Evolutionary conservation across 2,329 filamentous ascomycete genomes (phyloP), one percentile per base, ranked within the genome.

Genomic region (Aspergillus tubingensis): DNA sequence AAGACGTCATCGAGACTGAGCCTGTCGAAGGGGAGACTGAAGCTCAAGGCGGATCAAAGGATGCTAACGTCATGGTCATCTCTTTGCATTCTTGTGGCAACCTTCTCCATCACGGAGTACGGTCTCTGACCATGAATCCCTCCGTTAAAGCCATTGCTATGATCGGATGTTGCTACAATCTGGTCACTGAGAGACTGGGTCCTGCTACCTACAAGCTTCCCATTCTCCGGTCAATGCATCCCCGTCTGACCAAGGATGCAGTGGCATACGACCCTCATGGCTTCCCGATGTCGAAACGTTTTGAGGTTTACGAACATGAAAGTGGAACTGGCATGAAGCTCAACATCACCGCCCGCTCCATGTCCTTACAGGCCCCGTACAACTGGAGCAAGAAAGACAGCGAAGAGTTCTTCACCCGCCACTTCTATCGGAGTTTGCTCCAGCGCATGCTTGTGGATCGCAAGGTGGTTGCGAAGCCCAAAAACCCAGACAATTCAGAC

Each of bases 21-120:
- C 17, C 58, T 11, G 38, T 30, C 23, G 32, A 27, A 30, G 50
- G 30, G 21, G 57, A 56, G 5, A 21, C 25, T 47, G 49, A 27
- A 55, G 44, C 50, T 27, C 2, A 56, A 1, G 38, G 54, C 25
- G 36, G 32, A 32, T 10, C 39, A 67, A 32, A 56, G 30, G 66
- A 72, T 48, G 70, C 71, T 17, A 70, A 64, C 32, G 81, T 96
- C 39, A 92, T 97, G 88, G 91, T 94, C 15, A 88, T 98, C 30
- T 98, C 95, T 0, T 91, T 99, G 17, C 95, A 99, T 76, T 98
- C 94, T 0, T 99, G 95, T 73, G 95, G 95, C 27, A 98, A 99
- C 68, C 86, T 99, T n/a, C 90, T 96, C 0, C 95, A 99, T 75
- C 93, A 96, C 72, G 95, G 91, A 8, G 88, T 99, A 59, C 88